A percentile compares a stretch with the other conserved stretches of the same genome.
phyloP scores from a whole-genome alignment of 441 rosid genomes.

The Viola pubescens region DNA sequence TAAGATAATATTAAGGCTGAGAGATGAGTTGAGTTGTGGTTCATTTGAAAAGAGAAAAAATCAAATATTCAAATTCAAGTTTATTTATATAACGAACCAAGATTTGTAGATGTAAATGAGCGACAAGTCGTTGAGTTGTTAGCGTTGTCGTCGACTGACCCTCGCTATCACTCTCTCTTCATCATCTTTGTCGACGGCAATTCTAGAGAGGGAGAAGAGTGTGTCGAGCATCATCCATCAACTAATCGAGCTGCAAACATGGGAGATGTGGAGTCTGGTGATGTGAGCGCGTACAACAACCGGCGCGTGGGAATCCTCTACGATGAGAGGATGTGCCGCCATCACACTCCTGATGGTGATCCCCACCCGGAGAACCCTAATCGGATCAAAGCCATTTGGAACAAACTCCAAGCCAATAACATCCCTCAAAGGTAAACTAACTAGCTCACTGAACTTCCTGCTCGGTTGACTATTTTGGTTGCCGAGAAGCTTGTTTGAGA shows the following conservation, averaged over 20 bases:
- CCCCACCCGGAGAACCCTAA: constrained; percentile 73
- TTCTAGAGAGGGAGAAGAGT: neutral
- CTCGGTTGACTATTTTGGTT: too few species aligned
- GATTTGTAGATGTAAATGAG: too few species aligned
- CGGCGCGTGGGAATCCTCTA: constrained; percentile 64
- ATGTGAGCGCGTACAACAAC: constrained; percentile 7
- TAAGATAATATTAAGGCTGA: too few species aligned
- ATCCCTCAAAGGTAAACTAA: constrained; percentile 47
- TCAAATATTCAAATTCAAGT: too few species aligned
- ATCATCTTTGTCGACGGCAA: neutral
- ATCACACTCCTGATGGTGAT: constrained; percentile 53
- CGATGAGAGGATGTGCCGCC: constrained; percentile 87
- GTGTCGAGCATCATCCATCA: neutral
- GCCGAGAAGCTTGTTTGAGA: too few species aligned
- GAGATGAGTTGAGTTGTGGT: too few species aligned
- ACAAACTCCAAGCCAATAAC: constrained; percentile 49
- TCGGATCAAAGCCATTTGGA: constrained; percentile 72
- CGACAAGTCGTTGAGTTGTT: too few species aligned
- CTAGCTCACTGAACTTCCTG: neutral
- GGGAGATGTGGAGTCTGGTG: constrained; percentile 12
- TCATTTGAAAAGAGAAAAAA: too few species aligned
- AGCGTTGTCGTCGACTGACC: neutral
- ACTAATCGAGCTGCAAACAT: neutral
- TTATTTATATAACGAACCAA: too few species aligned
- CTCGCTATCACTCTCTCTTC: neutral